These are phyloP conservation scores for Azolla pinnata DNA, from an alignment of 75 land plant species.

Conservation along the genomic window DNA sequence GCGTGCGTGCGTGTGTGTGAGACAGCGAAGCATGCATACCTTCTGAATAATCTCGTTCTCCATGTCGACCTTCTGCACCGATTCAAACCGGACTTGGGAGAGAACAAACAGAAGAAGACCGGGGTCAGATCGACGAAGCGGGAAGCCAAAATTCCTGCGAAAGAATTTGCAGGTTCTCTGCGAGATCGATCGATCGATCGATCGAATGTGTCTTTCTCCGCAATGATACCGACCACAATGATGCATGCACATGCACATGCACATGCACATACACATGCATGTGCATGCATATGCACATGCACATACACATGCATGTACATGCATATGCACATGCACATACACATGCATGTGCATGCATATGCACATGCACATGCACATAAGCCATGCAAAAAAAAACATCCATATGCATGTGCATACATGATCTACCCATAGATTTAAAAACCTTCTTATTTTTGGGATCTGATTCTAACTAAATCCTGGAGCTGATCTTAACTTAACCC, in stretches of 20 bases:
- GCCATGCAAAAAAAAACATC: background rate
- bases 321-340: background rate
- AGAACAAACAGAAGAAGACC: too few relatives aligned
- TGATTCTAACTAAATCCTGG: background rate
- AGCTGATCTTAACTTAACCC: background rate
- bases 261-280: background rate
- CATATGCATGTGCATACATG: background rate
- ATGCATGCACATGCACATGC: background rate
- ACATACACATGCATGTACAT: background rate
- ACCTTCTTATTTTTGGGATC: background rate
- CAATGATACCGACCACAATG: background rate
- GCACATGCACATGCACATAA: background rate
- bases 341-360: background rate
- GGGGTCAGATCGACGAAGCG: too few relatives aligned
- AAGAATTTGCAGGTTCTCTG: background rate
- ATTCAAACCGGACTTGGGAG: too few relatives aligned
- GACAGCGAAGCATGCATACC: too few relatives aligned
- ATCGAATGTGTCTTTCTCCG: background rate
- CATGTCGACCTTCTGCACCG: too few relatives aligned
- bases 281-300: background rate
- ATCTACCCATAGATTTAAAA: background rate
- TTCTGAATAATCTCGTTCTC: too few relatives aligned
- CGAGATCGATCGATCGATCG: background rate
- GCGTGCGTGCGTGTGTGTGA: too few relatives aligned
- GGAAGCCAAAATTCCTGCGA: background rate